Evolutionary conservation across 2,329 filamentous ascomycete genomes (phyloP).

Genomic region (Fusarium palustre): DNA sequence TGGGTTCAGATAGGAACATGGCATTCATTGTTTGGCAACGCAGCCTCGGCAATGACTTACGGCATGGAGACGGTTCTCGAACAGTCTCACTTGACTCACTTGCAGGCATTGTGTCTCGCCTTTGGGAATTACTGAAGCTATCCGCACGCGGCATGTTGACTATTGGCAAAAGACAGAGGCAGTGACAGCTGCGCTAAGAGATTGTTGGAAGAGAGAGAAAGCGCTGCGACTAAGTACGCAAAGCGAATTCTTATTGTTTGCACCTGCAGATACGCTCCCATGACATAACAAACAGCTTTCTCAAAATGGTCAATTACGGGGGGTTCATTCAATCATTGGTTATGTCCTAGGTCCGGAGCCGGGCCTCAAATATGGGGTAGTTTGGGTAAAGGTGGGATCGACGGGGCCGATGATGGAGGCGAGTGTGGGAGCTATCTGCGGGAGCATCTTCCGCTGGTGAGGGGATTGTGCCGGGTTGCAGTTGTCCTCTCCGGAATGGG

Average conservation of each 20-base stretch:
- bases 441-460: slow-evolving; percentile 15
- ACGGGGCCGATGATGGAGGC: slow-evolving; percentile 31
- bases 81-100: slow-evolving; percentile 48
- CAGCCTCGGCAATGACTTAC: slow-evolving; percentile 37
- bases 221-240: slow-evolving; percentile 7
- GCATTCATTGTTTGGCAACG: background rate
- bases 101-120: slow-evolving; percentile 36
- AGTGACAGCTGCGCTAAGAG: slow-evolving; percentile 1
- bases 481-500: slow-evolving; percentile 24
- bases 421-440: slow-evolving; percentile 23
- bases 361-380: slow-evolving; percentile 41
- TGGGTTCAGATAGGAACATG: background rate
- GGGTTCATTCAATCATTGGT: slow-evolving; percentile 34
- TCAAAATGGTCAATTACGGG: slow-evolving; percentile 21
- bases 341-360: slow-evolving; percentile 36
- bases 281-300: slow-evolving; percentile 30
- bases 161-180: background rate
- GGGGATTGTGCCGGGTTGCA: slow-evolving; percentile 8
- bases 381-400: slow-evolving; percentile 31
- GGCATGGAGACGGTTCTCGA: slow-evolving; percentile 43
- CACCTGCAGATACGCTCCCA: slow-evolving; percentile 31
- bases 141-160: slow-evolving; percentile 31
- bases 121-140: slow-evolving; percentile 20
- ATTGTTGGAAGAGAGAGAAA: slow-evolving; percentile 17
- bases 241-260: slow-evolving; percentile 24